phyloP scores from a whole-genome alignment of 176 grass and related monocot genomes.

The Calamus simplicifolius region DNA sequence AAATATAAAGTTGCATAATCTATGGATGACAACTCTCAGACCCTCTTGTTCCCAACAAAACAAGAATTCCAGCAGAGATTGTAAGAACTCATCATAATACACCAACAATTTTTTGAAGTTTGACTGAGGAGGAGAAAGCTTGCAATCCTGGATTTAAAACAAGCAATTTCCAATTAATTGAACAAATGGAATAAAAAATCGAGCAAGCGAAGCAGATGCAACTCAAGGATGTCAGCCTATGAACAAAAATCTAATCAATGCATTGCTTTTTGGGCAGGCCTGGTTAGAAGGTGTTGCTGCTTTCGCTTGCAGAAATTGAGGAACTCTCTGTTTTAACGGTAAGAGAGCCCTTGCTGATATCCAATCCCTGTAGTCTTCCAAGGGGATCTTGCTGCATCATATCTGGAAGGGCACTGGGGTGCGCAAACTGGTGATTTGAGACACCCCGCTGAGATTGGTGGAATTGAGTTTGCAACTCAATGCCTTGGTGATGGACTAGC shows the following conservation, averaged over 20 bases:
- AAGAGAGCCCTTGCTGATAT: conserved; percentile 61
- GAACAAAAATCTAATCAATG: conserved; percentile 61
- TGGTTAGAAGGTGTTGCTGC: conserved; percentile 79
- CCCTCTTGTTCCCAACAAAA: conserved; percentile 33
- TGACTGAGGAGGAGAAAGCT: conserved; percentile 31
- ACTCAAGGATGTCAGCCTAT: conserved; percentile 55
- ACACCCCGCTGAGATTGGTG: conserved; percentile 44
- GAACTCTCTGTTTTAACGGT: conserved; percentile 82
- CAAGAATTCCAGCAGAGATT: conserved; percentile 23
- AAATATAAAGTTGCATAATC: conserved; percentile 23
- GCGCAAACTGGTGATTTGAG: conserved; percentile 45
- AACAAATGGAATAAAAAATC: conserved; percentile 84
- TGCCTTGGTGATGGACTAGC: conserved; percentile 34
- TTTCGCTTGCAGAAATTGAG: conserved; percentile 75
- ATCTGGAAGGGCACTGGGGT: conserved; percentile 50
- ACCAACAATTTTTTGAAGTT: background rate
- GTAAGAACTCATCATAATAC: conserved; percentile 6
- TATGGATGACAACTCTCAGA: conserved; percentile 22
- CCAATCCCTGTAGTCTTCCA: conserved; percentile 66
- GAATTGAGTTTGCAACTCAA: conserved; percentile 46
- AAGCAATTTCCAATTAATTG: conserved; percentile 34
- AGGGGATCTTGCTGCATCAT: conserved; percentile 78
- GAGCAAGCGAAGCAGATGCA: conserved; percentile 32
- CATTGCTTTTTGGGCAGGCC: conserved; percentile 26
- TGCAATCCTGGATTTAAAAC: conserved; percentile 21